Evolutionary conservation across 768 basidiomycete genomes (phyloP), one percentile per base, ranked within the genome.

Genomic region (Amanita pseudoporphyria): DNA sequence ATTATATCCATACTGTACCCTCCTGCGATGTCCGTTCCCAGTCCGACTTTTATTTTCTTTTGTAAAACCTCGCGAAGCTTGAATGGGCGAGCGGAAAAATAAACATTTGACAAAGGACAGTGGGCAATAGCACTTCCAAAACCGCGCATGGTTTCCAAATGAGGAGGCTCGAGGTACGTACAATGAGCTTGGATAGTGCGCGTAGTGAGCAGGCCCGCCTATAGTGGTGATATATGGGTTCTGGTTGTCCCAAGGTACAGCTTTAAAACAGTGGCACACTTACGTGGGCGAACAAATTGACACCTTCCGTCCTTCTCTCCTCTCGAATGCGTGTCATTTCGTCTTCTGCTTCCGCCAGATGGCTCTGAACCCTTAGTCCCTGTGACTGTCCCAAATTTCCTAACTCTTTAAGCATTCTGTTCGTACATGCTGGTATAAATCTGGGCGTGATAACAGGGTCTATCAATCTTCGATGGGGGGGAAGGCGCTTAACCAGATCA

Each of bases 91-190:
- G 79, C 74, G 0, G 87, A 91, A 64, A 94, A 91, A 65, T 94
- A 95, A 2, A 78, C 74, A 59, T 95, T 94, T 0, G 90, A 92
- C 10, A 95, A 70, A 0, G 92, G 92, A 62, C 92, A 95, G 57
- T 91, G 88, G 0, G 91, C 87, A 18, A 94, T 70, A 1, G 86
- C 71, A 1, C 82, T 78, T 13, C 79, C 77, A 22, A 60, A 62
- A 3, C 55, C 53, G 1, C 69, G 67, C 10, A 93, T 66, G 14
- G 70, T 72, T 0, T 66, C 60, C 9, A 91, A 69, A 30, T 79
- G 71, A 0, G 71, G 62, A 0, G 62, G 47, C n/a, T 67, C 60
- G 28, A 92, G 72, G 64, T 84, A 91, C 1, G 92, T 95, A 66
- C 91, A 94, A 62, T 94, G 92, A 0, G 90, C 91, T 70, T 91